Base-by-base conservation (phyloP, 352 stramenopile species). In the Phytophthora megakarya region DNA sequence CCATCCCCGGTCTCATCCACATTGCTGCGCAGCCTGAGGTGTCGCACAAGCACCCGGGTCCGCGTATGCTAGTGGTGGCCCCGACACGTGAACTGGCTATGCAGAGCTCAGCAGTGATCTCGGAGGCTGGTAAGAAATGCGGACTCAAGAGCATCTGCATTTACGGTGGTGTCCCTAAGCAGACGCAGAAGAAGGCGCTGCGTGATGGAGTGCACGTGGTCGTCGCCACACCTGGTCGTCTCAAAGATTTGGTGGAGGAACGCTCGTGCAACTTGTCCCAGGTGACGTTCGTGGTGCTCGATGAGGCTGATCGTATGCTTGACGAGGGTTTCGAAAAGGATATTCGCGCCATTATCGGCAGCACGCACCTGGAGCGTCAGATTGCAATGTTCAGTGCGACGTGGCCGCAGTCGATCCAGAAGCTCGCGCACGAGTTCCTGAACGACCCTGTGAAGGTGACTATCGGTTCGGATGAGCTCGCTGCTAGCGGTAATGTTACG, bases 331-430 rank as follows among this genome's bases (percentile, higher is more conserved):
- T 99, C 61, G 94, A 98, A 72, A 96, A 98, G 73, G 95, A 98
- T 43, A 94, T 97, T 40, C 89, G 89, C 35, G 73, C 80, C 52
- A 96, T 97, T 61, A 97, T 97, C 38, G 82, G 85, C 45, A 69
- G 66, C 48, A 91, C 80, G 21, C 86, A 95, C 69, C 52, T 65
- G 25, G 77, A 95, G 70, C 86, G 96, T 19, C 95, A 98, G 75
- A 98, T 97, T 70, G 93, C 93, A 63, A 99, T 99, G 96, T 99
- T 99, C 81, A 96, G 81, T 25, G 96, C 96, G 12, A 99, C 96
- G 23, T 99, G 96, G 96, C 97, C 97, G 28, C 89, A 98, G 66
- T 97, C 84, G 23, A 98, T 99, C 67, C 96, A 98, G 73, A 89
- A 95, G 58, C 88, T 99, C 48, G 97, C 97, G 21, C 83, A 97